These are phyloP conservation scores for Nothopassalora personata DNA, from an alignment of 2,329 filamentous ascomycete genomes.

Conservation along the genomic window DNA sequence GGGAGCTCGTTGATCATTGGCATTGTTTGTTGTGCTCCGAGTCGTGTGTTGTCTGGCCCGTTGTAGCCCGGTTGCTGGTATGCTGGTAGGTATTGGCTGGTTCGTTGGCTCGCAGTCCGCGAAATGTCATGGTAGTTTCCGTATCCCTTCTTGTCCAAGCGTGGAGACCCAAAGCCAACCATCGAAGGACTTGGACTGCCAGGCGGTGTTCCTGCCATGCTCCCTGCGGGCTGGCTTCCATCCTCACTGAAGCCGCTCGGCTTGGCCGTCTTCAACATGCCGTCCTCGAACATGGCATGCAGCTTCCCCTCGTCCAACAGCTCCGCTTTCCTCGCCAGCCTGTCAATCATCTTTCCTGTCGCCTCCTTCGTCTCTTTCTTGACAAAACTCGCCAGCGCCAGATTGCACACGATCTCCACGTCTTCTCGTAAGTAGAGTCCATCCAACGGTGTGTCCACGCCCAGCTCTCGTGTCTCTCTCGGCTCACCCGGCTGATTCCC, in stretches of 20 bases:
- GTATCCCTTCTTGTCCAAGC: constrained; percentile 25
- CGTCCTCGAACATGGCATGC: constrained; percentile 63
- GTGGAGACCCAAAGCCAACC: constrained; percentile 10
- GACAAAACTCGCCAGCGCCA: constrained; percentile 57
- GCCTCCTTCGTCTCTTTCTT: constrained; percentile 62
- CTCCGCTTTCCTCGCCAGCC: constrained; percentile 64
- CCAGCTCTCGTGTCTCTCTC: constrained; percentile 58
- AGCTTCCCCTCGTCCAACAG: constrained; percentile 61
- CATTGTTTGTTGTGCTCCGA: constrained; percentile 17
- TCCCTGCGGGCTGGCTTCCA: constrained; percentile 3
- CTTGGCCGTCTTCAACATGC: constrained; percentile 56
- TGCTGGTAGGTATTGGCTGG: constrained; percentile 22
- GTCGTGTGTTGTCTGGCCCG: constrained; percentile 19
- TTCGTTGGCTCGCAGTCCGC: constrained; percentile 12
- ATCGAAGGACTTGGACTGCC: constrained; percentile 17
- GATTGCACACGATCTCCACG: constrained; percentile 65
- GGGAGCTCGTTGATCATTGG: constrained; percentile 38
- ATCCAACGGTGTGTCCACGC: constrained; percentile 58
- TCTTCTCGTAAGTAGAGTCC: constrained; percentile 65
- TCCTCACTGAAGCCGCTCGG: constrained; percentile 36
- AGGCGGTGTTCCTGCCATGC: constrained; percentile 14
- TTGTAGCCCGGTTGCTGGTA: constrained; percentile 27
- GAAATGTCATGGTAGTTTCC: constrained; percentile 29
- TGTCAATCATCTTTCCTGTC: constrained; percentile 61
- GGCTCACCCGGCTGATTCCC: constrained; percentile 66